Base-by-base conservation (phyloP, 1,139 yeast genomes). In the Pichia sp. region DNA sequence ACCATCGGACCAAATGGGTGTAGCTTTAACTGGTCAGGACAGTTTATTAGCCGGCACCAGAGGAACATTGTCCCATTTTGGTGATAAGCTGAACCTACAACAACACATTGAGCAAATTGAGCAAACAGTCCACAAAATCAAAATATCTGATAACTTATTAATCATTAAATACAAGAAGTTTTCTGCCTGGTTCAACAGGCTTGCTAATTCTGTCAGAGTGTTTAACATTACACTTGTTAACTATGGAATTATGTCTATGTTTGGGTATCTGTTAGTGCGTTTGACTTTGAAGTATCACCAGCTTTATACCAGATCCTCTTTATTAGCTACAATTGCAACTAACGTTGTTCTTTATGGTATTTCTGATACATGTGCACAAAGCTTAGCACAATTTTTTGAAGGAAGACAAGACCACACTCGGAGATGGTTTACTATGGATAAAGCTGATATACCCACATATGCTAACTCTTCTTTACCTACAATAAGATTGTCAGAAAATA, bases 281-380 rank as follows among this genome's bases (percentile, higher is more conserved):
- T 63, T 79, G 36, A 74, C 84, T 4, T 67, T 74, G 23, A 69
- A 70, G 39, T 82, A 81, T 55, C 77, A 78, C 39, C 69, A 67
- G n/a, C 59, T 85, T 40, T 88, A 88, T 59, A 72, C 73, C 53
- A 69, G 66, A 46, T 77, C 77, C 42, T 80, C 93, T 1, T 61
- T 88, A 22, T 58, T 83, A 15, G 88, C 96, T 5, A 84, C 89
- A 36, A 74, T 85, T 43, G 76, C 82, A n/a, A 80, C 96, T 1
- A 89, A 89, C 56, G 65, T 84, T 31, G 77, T 89, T 11, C 66
- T 89, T 5, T 85, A 80, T 58, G 96, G 96, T 0, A 77, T 88
- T 8, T 88, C 96, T 0, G 98, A 89, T 57, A 78, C 91, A 0
- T 61, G 88, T 46, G 98, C 97, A 0, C 98, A 91, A 60, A 70